Percentiles rank a stretch among this genome's conserved stretches.
Evolutionary conservation across 129 eudicot species (phyloP).

Genomic region (Centella asiatica): DNA sequence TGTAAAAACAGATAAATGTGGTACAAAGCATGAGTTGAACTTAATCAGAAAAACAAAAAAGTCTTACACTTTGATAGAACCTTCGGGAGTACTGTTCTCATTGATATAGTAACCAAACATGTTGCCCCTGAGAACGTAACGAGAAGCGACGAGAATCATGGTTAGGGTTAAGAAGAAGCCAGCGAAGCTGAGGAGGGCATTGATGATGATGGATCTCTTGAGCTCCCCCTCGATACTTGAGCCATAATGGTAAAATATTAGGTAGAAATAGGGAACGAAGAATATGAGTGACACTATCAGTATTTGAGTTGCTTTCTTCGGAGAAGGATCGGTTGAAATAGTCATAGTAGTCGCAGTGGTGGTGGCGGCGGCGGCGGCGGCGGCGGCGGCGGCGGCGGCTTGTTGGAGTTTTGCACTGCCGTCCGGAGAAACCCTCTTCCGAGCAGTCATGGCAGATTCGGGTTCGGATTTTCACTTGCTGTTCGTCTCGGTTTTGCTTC

Average conservation of each 20-base stretch:
- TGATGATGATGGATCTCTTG: conserved; percentile 60
- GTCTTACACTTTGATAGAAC: conserved; percentile 64
- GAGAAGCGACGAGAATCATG: conserved; percentile 84
- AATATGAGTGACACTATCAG: conserved; percentile 33
- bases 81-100: conserved; percentile 89
- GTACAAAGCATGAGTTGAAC: no score
- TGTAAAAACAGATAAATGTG: no score
- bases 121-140: conserved; percentile 62
- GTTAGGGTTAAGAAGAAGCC: conserved; percentile 53
- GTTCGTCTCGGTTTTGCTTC: background rate
- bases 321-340: conserved; percentile 17
- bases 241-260: conserved; percentile 40
- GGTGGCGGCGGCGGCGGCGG: conserved; percentile 12
- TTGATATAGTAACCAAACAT: conserved; percentile 85
- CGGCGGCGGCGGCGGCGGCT: background rate
- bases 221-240: conserved; percentile 40
- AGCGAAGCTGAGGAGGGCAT: conserved; percentile 46
- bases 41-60: background rate
- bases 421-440: conserved; percentile 41
- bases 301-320: conserved; percentile 42
- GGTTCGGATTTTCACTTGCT: background rate
- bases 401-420: background rate
- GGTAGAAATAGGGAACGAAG: conserved; percentile 56
- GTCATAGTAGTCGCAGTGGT: no score
- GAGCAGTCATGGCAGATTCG: conserved; percentile 37